Base-by-base conservation (phyloP, 2,329 filamentous ascomycete genomes). In the Curvularia sp. region DNA sequence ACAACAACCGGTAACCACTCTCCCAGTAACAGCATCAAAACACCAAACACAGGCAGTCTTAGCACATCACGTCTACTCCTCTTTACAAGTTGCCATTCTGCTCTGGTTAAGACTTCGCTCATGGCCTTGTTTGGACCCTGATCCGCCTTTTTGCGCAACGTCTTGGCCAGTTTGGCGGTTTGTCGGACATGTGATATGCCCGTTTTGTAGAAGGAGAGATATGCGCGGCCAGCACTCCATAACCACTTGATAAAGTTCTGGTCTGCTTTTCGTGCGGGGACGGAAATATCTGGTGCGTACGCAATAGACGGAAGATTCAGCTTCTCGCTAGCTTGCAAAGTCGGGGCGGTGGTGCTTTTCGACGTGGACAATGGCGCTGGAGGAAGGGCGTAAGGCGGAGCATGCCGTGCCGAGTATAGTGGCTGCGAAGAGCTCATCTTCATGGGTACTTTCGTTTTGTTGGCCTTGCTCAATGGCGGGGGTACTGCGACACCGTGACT, bases 1-100 rank as follows among this genome's bases (percentile, higher is more conserved):
- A 96, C 89, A 5, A 96, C 78, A 5, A 98, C 72, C 0, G 93
- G 92, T 1, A 93, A 91, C 78, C 96, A 89, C 78, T 98, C 94
- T 25, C 93, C 94, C 73, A 90, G 91, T 15, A 96, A 62, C 1
- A 94, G 69, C 6, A 97, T 82, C 49, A 97, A 80, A 3, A 96
- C 60, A 0, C 81, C 88, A 74, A 99, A 97, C 1, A 90, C 76
- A 0, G 93, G 92, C 51, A 97, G 81, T 23, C 92, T 88, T n/a
- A 86, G 80, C 45, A 92, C 79, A 75, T 98, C 95, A 68, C 90
- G 85, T 41, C 82, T 80, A 41, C 87, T 88, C 57, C 94, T 86
- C 59, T 80, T 80, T 49, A 90, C 77, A 1, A 96, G 83, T 64
- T 93, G 88, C 78, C 89, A 89, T 60, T 91, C 86, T 1, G 87